phyloP scores from a whole-genome alignment of 495 filamentous ascomycete genomes.

The Umbilicaria muhlenbergii region DNA sequence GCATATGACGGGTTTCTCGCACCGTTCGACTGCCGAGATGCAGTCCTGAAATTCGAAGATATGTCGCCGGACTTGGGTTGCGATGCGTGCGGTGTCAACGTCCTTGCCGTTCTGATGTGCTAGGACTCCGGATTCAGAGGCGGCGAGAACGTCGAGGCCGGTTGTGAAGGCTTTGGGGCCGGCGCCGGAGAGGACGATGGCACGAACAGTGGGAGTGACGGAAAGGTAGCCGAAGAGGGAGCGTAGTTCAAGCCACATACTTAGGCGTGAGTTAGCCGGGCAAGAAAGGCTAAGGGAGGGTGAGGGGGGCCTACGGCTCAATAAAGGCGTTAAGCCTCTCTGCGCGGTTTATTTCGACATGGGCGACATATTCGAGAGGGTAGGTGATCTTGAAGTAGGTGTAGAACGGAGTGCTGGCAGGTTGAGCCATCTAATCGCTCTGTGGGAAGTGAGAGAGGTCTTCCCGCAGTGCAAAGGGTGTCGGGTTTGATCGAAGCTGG shows the following conservation, averaged over 20 bases:
- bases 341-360: conserved; percentile 87
- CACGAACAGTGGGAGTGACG: conserved; percentile 52
- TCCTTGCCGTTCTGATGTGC: conserved; percentile 5
- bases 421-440: conserved; percentile 29
- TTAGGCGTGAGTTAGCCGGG: conserved; percentile 9
- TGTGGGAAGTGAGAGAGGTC: conserved; percentile 40
- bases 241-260: conserved; percentile 80
- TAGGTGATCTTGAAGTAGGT: conserved; percentile 66
- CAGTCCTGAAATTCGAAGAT: conserved; percentile 66
- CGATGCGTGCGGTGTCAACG: conserved; percentile 50
- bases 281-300: not conserved
- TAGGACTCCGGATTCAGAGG: conserved; percentile 27
- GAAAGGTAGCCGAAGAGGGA: conserved; percentile 62
- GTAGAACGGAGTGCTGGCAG: conserved; percentile 19
- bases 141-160: conserved; percentile 52
- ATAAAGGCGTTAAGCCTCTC: conserved; percentile 83
- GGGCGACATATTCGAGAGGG: conserved; percentile 58
- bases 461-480: conserved; percentile 37
- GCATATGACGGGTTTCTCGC: conserved; percentile 83
- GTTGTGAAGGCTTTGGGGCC: conserved; percentile 75
- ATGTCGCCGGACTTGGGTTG: conserved; percentile 44
- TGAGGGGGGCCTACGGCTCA: conserved; percentile 35
- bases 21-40: conserved; percentile 61
- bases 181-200: conserved; percentile 66
- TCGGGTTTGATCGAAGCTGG: conserved; percentile 22